Evolutionary conservation across 495 filamentous ascomycete species (phyloP).

Genomic region (Astrocystis sublimbata): DNA sequence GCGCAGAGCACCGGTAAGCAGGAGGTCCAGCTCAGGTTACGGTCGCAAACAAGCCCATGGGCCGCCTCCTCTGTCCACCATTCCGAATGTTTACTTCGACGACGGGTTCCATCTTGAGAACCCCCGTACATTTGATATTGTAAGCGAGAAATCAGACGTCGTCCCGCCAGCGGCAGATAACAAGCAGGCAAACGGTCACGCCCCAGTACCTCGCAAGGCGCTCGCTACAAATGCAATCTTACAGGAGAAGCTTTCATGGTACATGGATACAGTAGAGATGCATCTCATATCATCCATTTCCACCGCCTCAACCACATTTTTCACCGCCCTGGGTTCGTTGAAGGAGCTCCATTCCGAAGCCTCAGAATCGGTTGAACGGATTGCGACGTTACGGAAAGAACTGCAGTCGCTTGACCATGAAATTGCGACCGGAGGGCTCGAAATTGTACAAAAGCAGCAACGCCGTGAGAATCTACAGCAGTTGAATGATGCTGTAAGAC

Average conservation of each 20-base stretch:
- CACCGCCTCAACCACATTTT: constrained; percentile 92
- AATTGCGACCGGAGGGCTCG: constrained; percentile 82
- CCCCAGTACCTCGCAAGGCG: constrained; percentile 71
- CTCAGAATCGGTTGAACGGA: constrained; percentile 84
- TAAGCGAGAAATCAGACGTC: constrained; percentile 94
- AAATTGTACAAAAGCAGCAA: constrained; percentile 79
- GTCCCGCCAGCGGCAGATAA: constrained; percentile 67
- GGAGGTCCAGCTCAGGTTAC: constrained; percentile 53
- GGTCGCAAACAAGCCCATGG: constrained; percentile 58
- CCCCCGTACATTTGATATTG: constrained; percentile 92
- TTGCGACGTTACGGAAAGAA: constrained; percentile 77
- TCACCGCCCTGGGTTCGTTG: constrained; percentile 89
- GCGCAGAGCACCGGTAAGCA: constrained; percentile 35
- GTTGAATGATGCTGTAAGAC: constrained; percentile 77
- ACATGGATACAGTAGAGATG: constrained; percentile 99
- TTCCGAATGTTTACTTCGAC: constrained; percentile 92
- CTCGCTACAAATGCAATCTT: constrained; percentile 96
- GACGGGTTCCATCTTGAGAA: constrained; percentile 96
- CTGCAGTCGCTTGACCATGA: constrained; percentile 78
- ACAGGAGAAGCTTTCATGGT: constrained; percentile 99
- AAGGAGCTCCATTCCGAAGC: constrained; percentile 90
- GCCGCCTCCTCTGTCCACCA: constrained; percentile 84
- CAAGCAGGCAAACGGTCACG: constrained; percentile 61
- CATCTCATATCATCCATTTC: constrained; percentile 97
- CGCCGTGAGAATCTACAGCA: constrained; percentile 82